Evolutionary conservation across 2,329 filamentous ascomycete genomes (phyloP).

Genomic region (Raffaelea albimanens): DNA sequence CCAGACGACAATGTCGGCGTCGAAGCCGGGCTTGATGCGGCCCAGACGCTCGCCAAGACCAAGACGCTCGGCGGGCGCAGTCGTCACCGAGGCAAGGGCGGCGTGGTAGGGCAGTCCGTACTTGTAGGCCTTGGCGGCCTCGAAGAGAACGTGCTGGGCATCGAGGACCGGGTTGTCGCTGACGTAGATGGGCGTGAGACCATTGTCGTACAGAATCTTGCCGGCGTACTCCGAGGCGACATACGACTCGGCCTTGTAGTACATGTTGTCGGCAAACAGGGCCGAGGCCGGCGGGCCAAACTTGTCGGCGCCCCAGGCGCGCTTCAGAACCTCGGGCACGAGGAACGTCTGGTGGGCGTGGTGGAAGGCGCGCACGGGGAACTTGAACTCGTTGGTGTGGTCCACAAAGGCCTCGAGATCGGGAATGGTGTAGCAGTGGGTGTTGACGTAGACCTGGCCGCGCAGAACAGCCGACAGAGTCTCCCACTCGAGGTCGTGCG

Average conservation of each 20-base stretch:
- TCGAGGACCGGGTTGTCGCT: constrained; percentile 63
- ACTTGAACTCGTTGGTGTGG: constrained; percentile 64
- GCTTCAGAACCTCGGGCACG: constrained; percentile 54
- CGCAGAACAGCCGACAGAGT: constrained; percentile 52
- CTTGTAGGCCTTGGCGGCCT: constrained; percentile 49
- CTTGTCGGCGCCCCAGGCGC: constrained; percentile 35
- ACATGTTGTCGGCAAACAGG: constrained; percentile 58
- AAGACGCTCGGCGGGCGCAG: constrained; percentile 47
- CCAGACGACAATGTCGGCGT: constrained; percentile 54
- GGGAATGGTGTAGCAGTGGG: constrained; percentile 61
- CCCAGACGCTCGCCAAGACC: constrained; percentile 49
- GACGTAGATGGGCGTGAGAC: constrained; percentile 58
- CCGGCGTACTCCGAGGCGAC: constrained; percentile 56
- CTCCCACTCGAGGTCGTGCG: constrained; percentile 54
- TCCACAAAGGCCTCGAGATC: constrained; percentile 62
- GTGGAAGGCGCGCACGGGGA: constrained; percentile 57
- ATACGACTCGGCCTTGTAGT: constrained; percentile 61
- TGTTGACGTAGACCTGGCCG: constrained; percentile 60
- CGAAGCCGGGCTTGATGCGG: constrained; percentile 52
- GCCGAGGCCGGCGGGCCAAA: constrained; percentile 14
- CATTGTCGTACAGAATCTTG: constrained; percentile 55
- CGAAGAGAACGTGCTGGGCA: constrained; percentile 60
- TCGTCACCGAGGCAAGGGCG: constrained; percentile 48
- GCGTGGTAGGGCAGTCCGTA: constrained; percentile 53
- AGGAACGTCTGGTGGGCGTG: constrained; percentile 60